Evolutionary conservation across 2,329 filamentous ascomycete species (phyloP).

Genomic region (Seiridium unicorne): DNA sequence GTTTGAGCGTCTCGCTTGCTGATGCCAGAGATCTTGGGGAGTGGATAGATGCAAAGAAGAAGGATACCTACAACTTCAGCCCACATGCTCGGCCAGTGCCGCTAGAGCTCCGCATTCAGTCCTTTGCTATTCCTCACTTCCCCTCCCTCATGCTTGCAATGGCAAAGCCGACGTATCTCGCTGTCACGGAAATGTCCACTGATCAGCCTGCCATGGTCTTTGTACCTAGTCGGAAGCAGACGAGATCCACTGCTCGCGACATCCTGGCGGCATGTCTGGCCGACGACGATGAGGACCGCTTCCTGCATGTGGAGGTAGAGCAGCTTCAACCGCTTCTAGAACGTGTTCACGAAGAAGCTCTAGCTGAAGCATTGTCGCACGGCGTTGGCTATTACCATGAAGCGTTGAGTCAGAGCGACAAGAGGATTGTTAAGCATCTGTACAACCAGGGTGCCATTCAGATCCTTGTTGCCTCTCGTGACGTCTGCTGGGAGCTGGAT

Average conservation of each 20-base stretch:
- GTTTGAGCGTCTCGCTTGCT: constrained; percentile 85
- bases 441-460: constrained; percentile 89
- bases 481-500: constrained; percentile 95
- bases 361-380: constrained; percentile 87
- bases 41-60: constrained; percentile 97
- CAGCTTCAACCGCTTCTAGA: constrained; percentile 81
- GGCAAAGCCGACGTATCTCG: constrained; percentile 89
- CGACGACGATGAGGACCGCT: constrained; percentile 90
- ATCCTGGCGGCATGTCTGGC: constrained; percentile 82
- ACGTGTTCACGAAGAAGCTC: constrained; percentile 78
- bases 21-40: constrained; percentile 94
- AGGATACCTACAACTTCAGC: constrained; percentile 98
- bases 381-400: constrained; percentile 98
- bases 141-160: constrained; percentile 98
- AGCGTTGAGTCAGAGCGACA: constrained; percentile 83
- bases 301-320: constrained; percentile 79
- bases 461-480: constrained; percentile 71
- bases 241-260: constrained; percentile 81
- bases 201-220: constrained; percentile 91
- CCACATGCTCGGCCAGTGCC: constrained; percentile 86
- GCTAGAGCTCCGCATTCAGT: constrained; percentile 90
- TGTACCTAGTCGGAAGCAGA: constrained; percentile 91
- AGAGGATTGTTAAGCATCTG: constrained; percentile 88
- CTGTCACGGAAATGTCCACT: constrained; percentile 82
- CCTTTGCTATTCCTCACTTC: constrained; percentile 93